Percentiles rank a stretch among this genome's conserved stretches.
Conservation (phyloP, 75 land plant species). For the Pinus albicaulis region DNA sequence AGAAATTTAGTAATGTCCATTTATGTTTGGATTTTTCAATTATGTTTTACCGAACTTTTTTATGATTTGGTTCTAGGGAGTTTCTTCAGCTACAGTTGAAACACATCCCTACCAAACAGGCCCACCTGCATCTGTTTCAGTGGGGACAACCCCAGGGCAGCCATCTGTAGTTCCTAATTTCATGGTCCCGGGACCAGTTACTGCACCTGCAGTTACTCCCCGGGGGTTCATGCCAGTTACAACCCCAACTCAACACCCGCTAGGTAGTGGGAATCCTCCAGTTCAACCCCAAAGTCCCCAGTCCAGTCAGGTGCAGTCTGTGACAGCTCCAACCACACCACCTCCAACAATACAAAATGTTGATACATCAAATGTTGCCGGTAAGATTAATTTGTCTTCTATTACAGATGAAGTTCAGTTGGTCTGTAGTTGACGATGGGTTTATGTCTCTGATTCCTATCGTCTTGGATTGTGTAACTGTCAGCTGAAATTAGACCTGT, state of each 20-base stretch:
- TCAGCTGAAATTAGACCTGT: slow-evolving; percentile 88
- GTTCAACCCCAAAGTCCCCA: slow-evolving; percentile 58
- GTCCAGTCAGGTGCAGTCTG: slow-evolving; percentile 22
- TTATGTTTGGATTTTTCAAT: no score
- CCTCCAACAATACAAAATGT: slow-evolving; percentile 87
- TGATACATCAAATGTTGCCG: slow-evolving; percentile 89
- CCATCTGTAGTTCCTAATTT: slow-evolving; percentile 14
- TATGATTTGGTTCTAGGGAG: slow-evolving; percentile 2
- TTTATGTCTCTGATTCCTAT: slow-evolving; percentile 2
- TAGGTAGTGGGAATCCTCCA: slow-evolving; percentile 26
- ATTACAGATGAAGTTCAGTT: neutral
- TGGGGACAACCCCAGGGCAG: neutral
- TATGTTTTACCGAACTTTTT: neutral
- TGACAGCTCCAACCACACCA: slow-evolving; percentile 54
- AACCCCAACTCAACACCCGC: slow-evolving; percentile 35
- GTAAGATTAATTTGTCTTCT: slow-evolving; percentile 29
- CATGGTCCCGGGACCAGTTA: slow-evolving; percentile 19
- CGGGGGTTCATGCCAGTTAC: slow-evolving; percentile 66
- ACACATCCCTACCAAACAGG: slow-evolving; percentile 27
- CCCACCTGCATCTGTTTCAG: slow-evolving; percentile 11
- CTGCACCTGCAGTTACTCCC: slow-evolving; percentile 41
- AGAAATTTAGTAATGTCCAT: neutral
- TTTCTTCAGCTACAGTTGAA: neutral
- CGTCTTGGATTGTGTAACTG: slow-evolving; percentile 2
- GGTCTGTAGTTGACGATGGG: neutral